A percentile compares a stretch with the other conserved stretches of the same genome.
Evolutionary conservation across 164 flowering plant species (phyloP).

Genomic region (Piper betle): DNA sequence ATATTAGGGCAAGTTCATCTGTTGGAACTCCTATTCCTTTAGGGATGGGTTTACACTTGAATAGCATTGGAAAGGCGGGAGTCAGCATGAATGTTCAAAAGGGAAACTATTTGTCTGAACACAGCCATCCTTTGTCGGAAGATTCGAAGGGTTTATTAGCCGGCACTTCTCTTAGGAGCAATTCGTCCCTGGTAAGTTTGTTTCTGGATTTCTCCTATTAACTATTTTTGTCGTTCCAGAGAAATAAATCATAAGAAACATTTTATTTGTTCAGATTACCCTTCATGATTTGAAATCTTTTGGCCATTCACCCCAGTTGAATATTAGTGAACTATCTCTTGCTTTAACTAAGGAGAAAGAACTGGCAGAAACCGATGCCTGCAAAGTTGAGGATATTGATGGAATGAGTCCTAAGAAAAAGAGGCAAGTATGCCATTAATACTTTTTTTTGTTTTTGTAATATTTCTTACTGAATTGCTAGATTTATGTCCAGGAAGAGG

Average conservation of each 20-base stretch:
- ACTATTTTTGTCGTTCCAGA: too few species aligned
- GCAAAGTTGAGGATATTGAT: constrained; percentile 21
- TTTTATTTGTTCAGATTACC: constrained; percentile 15
- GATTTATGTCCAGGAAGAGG: constrained; percentile 22
- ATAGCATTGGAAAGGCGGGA: constrained; percentile 35
- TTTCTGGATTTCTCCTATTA: background rate
- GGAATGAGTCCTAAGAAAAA: constrained; percentile 36
- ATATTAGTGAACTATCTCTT: constrained; percentile 9
- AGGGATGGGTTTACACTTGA: constrained; percentile 61
- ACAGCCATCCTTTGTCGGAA: constrained; percentile 8
- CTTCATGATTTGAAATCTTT: constrained; percentile 4
- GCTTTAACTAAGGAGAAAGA: constrained; percentile 16
- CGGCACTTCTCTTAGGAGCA: constrained; percentile 5
- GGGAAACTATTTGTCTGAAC: constrained; percentile 8
- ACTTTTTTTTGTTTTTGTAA: background rate
- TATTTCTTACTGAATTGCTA: background rate
- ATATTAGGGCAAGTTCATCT: constrained; percentile 13
- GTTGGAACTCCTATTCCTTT: constrained; percentile 26
- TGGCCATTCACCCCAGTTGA: constrained; percentile 6
- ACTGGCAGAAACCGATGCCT: constrained; percentile 11
- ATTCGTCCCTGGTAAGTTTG: constrained; percentile 7
- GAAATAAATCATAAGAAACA: constrained; percentile 4
- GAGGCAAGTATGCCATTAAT: constrained; percentile 27
- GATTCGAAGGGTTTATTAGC: constrained; percentile 11
- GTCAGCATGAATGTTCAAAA: constrained; percentile 10